These are phyloP conservation scores for Musa beccarii DNA, from an alignment of 176 grass and related monocot genomes.

Conservation along the genomic window DNA sequence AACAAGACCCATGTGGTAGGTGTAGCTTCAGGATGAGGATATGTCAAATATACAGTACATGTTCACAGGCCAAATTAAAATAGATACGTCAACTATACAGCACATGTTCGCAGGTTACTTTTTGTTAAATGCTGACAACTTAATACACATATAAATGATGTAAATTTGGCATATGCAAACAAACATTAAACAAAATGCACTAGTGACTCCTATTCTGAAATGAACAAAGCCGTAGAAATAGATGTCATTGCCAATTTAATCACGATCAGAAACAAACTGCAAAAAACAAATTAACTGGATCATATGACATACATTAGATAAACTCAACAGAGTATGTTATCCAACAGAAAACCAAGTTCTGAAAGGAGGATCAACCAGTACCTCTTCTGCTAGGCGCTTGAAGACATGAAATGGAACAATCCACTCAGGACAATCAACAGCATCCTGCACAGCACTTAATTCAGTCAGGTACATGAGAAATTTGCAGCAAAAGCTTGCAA, in stretches of 20 bases:
- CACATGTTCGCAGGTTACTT: too few relatives aligned
- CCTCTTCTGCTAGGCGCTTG: slow-evolving; percentile 89
- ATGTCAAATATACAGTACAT: too few relatives aligned
- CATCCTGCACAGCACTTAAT: slow-evolving; percentile 39
- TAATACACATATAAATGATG: too few relatives aligned
- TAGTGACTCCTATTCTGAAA: neutral
- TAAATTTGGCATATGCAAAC: too few relatives aligned
- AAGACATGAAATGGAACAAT: slow-evolving; percentile 91
- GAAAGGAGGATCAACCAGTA: slow-evolving; percentile 16
- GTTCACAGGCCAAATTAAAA: too few relatives aligned
- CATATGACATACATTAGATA: neutral
- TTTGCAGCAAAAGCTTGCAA: neutral
- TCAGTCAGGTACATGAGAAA: neutral
- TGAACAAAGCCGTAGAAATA: neutral
- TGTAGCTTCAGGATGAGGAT: too few relatives aligned
- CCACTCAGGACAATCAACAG: slow-evolving; percentile 97
- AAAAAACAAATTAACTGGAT: neutral
- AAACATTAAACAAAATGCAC: too few relatives aligned
- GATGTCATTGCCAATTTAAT: neutral
- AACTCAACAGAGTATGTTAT: neutral
- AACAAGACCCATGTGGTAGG: too few relatives aligned
- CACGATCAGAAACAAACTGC: neutral
- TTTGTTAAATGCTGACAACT: too few relatives aligned
- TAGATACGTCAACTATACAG: too few relatives aligned
- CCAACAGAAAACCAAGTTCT: neutral